A percentile compares a stretch with the other conserved stretches of the same genome.
Conservation (phyloP, 2,329 filamentous ascomycete genomes). For the Aspergillus sclerotialis region DNA sequence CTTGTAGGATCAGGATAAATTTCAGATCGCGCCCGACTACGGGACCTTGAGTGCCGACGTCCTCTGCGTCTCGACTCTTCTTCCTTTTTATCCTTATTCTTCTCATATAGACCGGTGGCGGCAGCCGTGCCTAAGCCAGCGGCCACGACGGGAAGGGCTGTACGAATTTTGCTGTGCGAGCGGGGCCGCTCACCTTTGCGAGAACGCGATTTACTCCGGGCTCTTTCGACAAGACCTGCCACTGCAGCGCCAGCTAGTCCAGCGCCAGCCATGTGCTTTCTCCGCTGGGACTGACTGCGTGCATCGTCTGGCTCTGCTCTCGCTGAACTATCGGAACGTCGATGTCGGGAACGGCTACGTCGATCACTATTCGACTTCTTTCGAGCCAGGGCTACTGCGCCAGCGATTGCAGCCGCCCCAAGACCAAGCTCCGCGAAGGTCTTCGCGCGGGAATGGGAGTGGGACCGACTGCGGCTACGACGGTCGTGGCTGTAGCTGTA, state of each 20-base stretch:
- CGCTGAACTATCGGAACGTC: conserved; percentile 26
- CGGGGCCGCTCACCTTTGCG: conserved; percentile 43
- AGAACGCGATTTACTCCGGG: conserved; percentile 52
- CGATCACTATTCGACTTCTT: conserved; percentile 47
- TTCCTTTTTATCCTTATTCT: conserved; percentile 54
- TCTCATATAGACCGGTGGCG: conserved; percentile 56
- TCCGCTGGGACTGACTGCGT: conserved; percentile 43
- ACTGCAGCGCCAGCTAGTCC: conserved; percentile 57
- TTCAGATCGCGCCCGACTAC: conserved; percentile 34
- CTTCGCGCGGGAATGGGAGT: conserved; percentile 43
- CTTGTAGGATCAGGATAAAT: conserved; percentile 33
- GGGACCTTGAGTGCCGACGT: conserved; percentile 41
- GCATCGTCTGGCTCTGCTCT: conserved; percentile 11
- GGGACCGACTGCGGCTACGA: conserved; percentile 39
- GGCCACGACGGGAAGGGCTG: conserved; percentile 54
- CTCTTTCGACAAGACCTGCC: conserved; percentile 53
- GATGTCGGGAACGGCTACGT: conserved; percentile 41
- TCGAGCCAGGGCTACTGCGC: conserved; percentile 51
- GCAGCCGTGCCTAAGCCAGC: conserved; percentile 56
- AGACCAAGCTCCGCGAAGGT: conserved; percentile 47
- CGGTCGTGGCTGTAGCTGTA: conserved; percentile 24
- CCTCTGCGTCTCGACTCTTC: conserved; percentile 28
- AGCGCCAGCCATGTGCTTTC: conserved; percentile 54
- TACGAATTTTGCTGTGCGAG: conserved; percentile 49
- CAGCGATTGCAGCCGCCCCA: conserved; percentile 54